Conservation (phyloP, 2,329 filamentous ascomycete genomes). For the Pseudocercospora macadamiae region DNA sequence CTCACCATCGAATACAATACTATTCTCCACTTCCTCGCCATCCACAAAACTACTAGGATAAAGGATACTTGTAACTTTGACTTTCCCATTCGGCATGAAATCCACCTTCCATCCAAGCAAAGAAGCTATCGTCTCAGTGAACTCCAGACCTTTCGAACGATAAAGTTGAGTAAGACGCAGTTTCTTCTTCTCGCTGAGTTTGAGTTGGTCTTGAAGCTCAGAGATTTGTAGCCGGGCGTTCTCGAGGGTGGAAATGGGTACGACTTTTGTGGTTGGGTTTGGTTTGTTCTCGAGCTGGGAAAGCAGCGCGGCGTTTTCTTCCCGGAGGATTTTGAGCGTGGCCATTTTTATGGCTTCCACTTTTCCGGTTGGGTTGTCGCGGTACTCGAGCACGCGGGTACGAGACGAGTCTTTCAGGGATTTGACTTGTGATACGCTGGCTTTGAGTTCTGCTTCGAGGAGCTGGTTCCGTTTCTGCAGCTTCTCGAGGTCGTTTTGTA, state of each 20-base stretch:
- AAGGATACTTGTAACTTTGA: conserved; percentile 85
- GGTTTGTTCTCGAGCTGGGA: conserved; percentile 63
- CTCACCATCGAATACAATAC: conserved; percentile 85
- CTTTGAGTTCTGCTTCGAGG: conserved; percentile 74
- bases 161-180: conserved; percentile 90
- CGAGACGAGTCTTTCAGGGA: conserved; percentile 68
- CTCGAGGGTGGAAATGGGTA: conserved; percentile 77
- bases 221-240: conserved; percentile 75
- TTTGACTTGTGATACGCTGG: conserved; percentile 72
- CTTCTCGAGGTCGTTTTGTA: conserved; percentile 75
- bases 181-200: conserved; percentile 77
- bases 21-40: conserved; percentile 59
- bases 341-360: conserved; percentile 80
- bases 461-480: conserved; percentile 71
- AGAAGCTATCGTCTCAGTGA: conserved; percentile 90
- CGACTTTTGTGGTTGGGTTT: conserved; percentile 60
- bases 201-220: conserved; percentile 54
- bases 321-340: conserved; percentile 74
- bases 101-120: conserved; percentile 93
- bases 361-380: conserved; percentile 88
- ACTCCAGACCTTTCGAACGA: conserved; percentile 87
- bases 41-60: conserved; percentile 56
- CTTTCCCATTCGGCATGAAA: conserved; percentile 96
- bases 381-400: conserved; percentile 81
- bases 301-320: conserved; percentile 77